Percentiles rank a stretch among this genome's conserved stretches.
Evolutionary conservation across 768 basidiomycete species (phyloP).

Genomic region (Calocybe indica): DNA sequence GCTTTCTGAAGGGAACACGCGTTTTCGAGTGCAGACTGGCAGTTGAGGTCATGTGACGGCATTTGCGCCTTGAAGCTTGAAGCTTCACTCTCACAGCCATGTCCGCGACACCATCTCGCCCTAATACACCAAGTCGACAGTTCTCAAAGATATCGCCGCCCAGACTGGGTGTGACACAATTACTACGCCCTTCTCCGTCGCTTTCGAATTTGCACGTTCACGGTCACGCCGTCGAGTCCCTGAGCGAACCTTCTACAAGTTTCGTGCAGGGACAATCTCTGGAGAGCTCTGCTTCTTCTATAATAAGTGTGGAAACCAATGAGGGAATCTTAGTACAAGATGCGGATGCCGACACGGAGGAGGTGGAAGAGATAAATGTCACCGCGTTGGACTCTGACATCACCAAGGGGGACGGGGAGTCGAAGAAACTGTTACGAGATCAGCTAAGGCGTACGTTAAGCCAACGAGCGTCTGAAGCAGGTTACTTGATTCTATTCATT

Average conservation of each 20-base stretch:
- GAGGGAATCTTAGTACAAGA: conserved; percentile 73
- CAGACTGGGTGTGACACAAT: no score
- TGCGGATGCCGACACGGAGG: conserved; percentile 52
- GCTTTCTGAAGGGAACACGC: no score
- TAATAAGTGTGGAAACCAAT: conserved; percentile 56
- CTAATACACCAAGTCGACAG: no score
- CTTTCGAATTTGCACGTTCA: conserved; percentile 53
- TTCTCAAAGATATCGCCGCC: no score
- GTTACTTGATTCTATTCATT: conserved; percentile 20
- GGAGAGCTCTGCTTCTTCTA: conserved; percentile 68
- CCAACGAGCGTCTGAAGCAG: conserved; percentile 41
- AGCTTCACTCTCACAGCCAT: no score
- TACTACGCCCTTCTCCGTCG: conserved; percentile 46
- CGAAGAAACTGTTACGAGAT: conserved; percentile 62
- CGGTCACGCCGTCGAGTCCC: conserved; percentile 35
- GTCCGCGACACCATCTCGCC: no score
- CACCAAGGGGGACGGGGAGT: conserved; percentile 42
- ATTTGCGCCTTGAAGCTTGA: no score
- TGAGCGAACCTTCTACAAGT: conserved; percentile 23
- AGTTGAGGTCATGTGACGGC: no score
- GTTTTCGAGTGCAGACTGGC: no score
- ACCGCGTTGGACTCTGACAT: conserved; percentile 34
- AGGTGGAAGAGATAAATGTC: conserved; percentile 47
- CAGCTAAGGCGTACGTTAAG: conserved; percentile 65
- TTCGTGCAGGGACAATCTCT: conserved; percentile 27